A percentile compares a stretch with the other conserved stretches of the same genome.
Evolutionary conservation across 2,329 filamentous ascomycete species (phyloP).

Genomic region (Microcera coccophila): DNA sequence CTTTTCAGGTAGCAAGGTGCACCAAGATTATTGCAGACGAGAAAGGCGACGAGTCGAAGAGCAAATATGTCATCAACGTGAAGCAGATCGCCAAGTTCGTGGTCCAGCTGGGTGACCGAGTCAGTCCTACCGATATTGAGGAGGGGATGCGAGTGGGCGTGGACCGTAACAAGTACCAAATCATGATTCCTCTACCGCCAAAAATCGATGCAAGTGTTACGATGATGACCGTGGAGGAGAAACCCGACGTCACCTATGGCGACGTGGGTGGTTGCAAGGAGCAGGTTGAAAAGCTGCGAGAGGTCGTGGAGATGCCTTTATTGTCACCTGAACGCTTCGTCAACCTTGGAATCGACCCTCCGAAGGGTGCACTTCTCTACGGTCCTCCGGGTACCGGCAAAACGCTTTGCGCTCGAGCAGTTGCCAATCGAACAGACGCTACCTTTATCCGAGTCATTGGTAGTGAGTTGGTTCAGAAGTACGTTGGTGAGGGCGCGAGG

Average conservation of each 20-base stretch:
- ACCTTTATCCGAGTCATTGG: slow-evolving; percentile 99
- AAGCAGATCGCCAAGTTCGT: slow-evolving; percentile 99
- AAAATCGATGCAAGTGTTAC: slow-evolving; percentile 99
- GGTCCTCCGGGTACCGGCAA: slow-evolving; percentile 98
- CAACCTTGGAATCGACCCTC: slow-evolving; percentile 96
- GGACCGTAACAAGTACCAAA: slow-evolving; percentile 98
- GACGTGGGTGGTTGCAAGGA: slow-evolving; percentile 99
- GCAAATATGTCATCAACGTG: slow-evolving; percentile 99
- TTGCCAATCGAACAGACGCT: slow-evolving; percentile 95
- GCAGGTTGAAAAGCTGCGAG: slow-evolving; percentile 97
- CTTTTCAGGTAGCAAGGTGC: slow-evolving; percentile 93
- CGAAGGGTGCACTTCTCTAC: slow-evolving; percentile 94
- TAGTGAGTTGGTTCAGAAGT: slow-evolving; percentile 96
- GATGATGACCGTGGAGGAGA: slow-evolving; percentile 99
- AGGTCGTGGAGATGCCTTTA: slow-evolving; percentile 97
- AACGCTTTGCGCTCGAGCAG: slow-evolving; percentile 93
- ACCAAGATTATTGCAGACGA: slow-evolving; percentile 99
- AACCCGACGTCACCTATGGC: slow-evolving; percentile 97
- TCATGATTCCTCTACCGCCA: slow-evolving; percentile 88
- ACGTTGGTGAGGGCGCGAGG: slow-evolving; percentile 93
- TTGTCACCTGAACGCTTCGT: slow-evolving; percentile 96
- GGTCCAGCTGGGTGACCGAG: slow-evolving; percentile 92
- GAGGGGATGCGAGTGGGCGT: slow-evolving; percentile 99
- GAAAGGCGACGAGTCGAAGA: slow-evolving; percentile 88
- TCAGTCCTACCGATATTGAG: slow-evolving; percentile 97